Percentiles rank a stretch among this genome's conserved stretches.
phyloP scores from a whole-genome alignment of 1,284 basidiomycete genomes.

The Moesziomyces antarcticus region DNA sequence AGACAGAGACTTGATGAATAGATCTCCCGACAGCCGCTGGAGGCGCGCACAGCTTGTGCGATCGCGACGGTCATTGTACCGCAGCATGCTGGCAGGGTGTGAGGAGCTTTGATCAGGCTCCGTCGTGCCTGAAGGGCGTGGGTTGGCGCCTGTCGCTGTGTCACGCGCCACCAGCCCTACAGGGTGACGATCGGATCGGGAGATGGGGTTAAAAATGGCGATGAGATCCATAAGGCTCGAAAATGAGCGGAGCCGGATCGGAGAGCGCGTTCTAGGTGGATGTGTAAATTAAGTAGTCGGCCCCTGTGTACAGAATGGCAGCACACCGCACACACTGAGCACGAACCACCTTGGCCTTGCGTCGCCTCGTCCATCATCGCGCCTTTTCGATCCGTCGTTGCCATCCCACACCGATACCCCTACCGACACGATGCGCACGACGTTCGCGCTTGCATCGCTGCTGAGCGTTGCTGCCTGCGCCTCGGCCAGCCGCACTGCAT shows the following conservation, averaged over 20 bases:
- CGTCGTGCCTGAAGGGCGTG: too few relatives aligned
- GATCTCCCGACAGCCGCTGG: too few relatives aligned
- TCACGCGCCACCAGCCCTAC: too few relatives aligned
- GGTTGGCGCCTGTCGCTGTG: too few relatives aligned
- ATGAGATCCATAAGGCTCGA: neutral
- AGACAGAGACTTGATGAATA: too few relatives aligned
- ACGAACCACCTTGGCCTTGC: neutral
- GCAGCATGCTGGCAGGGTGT: too few relatives aligned
- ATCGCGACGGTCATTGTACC: too few relatives aligned
- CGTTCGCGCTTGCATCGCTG: slow-evolving; percentile 23
- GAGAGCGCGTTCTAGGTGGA: neutral
- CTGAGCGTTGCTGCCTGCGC: slow-evolving; percentile 24
- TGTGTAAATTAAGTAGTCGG: too few relatives aligned
- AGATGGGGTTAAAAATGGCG: neutral
- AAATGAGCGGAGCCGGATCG: neutral
- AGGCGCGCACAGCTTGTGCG: too few relatives aligned
- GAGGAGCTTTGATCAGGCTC: too few relatives aligned
- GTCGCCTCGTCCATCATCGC: neutral
- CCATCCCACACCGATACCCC: neutral
- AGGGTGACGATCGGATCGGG: neutral
- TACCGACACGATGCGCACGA: slow-evolving; percentile 21
- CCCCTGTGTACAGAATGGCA: neutral
- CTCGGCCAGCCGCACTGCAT: slow-evolving; percentile 19
- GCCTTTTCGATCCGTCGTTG: neutral
- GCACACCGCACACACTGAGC: neutral